These are phyloP conservation scores for Starmerella khaoyaiensis DNA, from an alignment of 805 yeast species.

Conservation along the genomic window DNA sequence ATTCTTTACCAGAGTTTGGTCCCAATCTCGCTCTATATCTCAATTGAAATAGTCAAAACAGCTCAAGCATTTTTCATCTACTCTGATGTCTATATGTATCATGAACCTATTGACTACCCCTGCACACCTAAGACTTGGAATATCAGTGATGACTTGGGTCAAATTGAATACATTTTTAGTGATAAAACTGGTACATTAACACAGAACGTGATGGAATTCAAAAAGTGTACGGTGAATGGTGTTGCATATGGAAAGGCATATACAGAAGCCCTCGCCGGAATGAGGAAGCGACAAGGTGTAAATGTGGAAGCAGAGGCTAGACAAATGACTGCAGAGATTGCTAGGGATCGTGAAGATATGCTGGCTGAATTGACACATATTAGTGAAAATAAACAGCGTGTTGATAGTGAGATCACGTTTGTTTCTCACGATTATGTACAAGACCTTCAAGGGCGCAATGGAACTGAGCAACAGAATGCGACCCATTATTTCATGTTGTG, in stretches of 20 bases:
- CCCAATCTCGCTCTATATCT: conserved; percentile 67
- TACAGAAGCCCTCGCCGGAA: conserved; percentile 66
- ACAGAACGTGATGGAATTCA: conserved; percentile 75
- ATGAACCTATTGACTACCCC: conserved; percentile 56
- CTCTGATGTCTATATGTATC: conserved; percentile 58
- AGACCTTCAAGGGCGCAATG: conserved; percentile 37
- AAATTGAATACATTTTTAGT: conserved; percentile 67
- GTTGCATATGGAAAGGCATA: conserved; percentile 62
- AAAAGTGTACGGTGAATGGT: conserved; percentile 61
- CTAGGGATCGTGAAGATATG: conserved; percentile 40
- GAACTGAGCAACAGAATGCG: conserved; percentile 35
- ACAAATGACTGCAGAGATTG: conserved; percentile 36
- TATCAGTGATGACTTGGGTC: conserved; percentile 75
- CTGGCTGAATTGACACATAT: conserved; percentile 30
- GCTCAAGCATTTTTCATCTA: conserved; percentile 66
- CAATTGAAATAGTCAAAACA: conserved; percentile 71
- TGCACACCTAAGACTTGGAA: conserved; percentile 78
- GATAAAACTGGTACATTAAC: conserved; percentile 79
- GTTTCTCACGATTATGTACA: conserved; percentile 48
- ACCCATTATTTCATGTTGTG: conserved; percentile 54
- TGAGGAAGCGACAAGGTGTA: conserved; percentile 52
- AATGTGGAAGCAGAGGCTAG: conserved; percentile 44
- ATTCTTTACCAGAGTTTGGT: conserved; percentile 67
- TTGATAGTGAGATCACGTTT: conserved; percentile 47
- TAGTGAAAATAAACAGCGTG: conserved; percentile 38